Conservation (phyloP, 495 filamentous ascomycete genomes). For the Xylaria longipes region DNA sequence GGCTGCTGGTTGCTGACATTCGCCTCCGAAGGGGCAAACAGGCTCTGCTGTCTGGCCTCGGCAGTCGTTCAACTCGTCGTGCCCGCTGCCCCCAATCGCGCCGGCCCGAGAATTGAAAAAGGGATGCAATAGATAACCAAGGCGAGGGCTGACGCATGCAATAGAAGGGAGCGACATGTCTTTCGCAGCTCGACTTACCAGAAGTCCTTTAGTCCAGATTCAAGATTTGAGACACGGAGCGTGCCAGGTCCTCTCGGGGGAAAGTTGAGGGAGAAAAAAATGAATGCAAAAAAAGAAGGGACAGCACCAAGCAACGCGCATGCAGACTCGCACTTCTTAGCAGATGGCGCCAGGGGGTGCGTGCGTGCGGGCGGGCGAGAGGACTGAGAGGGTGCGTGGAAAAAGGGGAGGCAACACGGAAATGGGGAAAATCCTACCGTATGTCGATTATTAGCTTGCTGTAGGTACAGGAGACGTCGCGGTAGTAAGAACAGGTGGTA, state of each 20-base stretch:
- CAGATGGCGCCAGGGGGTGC: conserved; percentile 21
- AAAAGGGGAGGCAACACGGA: conserved; percentile 43
- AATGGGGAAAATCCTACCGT: conserved; percentile 38
- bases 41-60: conserved; percentile 10
- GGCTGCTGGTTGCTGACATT: conserved; percentile 2
- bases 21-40: neutral
- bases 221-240: conserved; percentile 25
- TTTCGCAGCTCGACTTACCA: conserved; percentile 26
- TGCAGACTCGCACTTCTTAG: conserved; percentile 36
- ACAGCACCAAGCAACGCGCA: conserved; percentile 42
- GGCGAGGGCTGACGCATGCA: conserved; percentile 2
- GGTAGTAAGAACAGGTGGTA: conserved; percentile 44
- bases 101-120: conserved; percentile 13
- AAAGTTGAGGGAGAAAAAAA: conserved; percentile 27
- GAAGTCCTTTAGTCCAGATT: conserved; percentile 23
- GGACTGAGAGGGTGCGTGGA: conserved; percentile 34
- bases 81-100: conserved; percentile 17
- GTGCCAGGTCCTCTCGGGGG: conserved; percentile 22
- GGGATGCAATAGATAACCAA: conserved; percentile 1
- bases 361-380: conserved; percentile 27
- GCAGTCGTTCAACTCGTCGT: neutral
- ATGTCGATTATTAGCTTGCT: conserved; percentile 23
- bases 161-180: conserved; percentile 7
- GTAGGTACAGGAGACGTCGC: conserved; percentile 36
- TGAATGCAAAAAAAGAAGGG: conserved; percentile 37